Evolutionary conservation across 78 protist species (phyloP), one percentile per base, ranked within the genome.

Genomic region (Dictyostelium capitatum): DNA sequence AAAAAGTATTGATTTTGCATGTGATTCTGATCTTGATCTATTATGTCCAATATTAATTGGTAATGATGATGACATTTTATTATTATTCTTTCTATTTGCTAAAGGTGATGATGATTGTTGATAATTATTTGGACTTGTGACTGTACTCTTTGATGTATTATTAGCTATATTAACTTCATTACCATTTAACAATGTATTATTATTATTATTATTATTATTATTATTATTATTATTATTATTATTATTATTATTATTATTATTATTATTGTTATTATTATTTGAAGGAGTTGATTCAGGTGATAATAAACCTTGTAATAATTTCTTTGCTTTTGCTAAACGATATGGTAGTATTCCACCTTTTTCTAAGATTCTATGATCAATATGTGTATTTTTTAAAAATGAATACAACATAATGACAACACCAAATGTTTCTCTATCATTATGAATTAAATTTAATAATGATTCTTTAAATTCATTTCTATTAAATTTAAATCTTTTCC

Each of bases 291-390:
- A 23, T 62, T 87, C 92, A 15, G 92, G 92, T 50, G 92, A 87
- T 37, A 87, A 77, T 20, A 92, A 77, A 30, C 89, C 83, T 4
- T 92, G 80, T 12, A 92, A 51, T 12, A 92, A 41, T 59, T 70
- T 72, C 28, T 82, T 80, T 6, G 96, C 89, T 80, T 92, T 80
- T 17, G 89, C 84, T 59, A 92, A 43, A 20, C 90, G 54, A 3
- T 92, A 92, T 19, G 96, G 96, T 19, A 92, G 51, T 28, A 92
- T 25, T n/a, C 96, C 96, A 47, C 90, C 84, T 10, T 23, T 62
- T 32, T 92, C 96, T n/a, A 92, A 46, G 20, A 92, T 77, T 69
- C 73, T 82, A 2, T 30, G 41, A 10, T 92, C 90, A 57, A 92
- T 77, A 46, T 37, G n/a, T 41, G 72, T n/a, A 48, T 77, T 83